These are phyloP conservation scores for Diaporthe nobilis DNA, from an alignment of 2,329 filamentous ascomycete genomes.

Conservation along the genomic window DNA sequence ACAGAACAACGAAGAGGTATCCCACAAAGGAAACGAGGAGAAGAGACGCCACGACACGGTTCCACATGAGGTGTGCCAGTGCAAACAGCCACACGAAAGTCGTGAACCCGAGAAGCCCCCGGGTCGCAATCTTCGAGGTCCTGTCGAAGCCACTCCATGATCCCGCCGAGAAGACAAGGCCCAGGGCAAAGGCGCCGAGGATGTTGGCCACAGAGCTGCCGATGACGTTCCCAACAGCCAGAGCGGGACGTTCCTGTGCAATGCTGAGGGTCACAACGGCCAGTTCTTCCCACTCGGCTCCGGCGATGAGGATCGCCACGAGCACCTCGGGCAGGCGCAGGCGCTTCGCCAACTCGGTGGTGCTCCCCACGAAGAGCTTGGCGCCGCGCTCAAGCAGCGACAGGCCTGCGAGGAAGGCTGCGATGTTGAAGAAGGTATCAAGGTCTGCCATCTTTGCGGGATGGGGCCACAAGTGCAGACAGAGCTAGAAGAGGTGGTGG, in stretches of 20 bases:
- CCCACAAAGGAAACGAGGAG: conserved; percentile 58
- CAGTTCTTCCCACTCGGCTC: conserved; percentile 70
- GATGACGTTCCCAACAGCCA: conserved; percentile 68
- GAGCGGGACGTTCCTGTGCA: conserved; percentile 58
- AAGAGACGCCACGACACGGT: conserved; percentile 52
- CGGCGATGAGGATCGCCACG: conserved; percentile 66
- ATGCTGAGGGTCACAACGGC: conserved; percentile 64
- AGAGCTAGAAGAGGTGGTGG: not conserved
- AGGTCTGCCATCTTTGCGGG: conserved; percentile 31
- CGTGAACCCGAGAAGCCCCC: conserved; percentile 58
- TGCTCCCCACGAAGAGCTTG: conserved; percentile 67
- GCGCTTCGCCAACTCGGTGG: conserved; percentile 60
- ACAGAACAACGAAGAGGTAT: conserved; percentile 60
- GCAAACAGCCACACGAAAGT: conserved; percentile 53
- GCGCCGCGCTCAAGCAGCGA: conserved; percentile 67
- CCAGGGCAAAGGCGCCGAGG: conserved; percentile 68
- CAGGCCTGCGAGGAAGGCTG: conserved; percentile 58
- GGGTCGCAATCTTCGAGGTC: conserved; percentile 63
- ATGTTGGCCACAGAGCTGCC: conserved; percentile 70
- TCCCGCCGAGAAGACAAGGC: conserved; percentile 57
- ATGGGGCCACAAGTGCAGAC: not conserved
- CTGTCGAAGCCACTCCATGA: conserved; percentile 56
- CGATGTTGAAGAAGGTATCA: conserved; percentile 54
- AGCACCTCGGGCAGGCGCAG: conserved; percentile 61
- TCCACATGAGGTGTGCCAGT: conserved; percentile 47